These are phyloP conservation scores for Colletotrichum sp. DNA, from an alignment of 2,329 filamentous ascomycete genomes.

Conservation along the genomic window DNA sequence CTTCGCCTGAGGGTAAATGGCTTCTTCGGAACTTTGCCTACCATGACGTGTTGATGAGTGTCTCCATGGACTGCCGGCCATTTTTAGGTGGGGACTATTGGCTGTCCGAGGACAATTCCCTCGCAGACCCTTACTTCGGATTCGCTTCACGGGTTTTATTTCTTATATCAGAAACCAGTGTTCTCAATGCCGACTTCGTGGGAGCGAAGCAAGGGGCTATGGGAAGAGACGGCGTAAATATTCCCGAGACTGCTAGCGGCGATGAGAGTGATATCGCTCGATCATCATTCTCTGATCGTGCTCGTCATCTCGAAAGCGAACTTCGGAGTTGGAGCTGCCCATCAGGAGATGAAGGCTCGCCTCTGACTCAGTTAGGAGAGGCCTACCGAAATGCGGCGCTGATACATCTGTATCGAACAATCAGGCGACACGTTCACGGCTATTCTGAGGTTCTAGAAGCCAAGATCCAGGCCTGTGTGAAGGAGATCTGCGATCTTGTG, in stretches of 20 bases:
- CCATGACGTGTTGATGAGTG: slow-evolving; percentile 17
- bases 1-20: slow-evolving; percentile 7
- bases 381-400: background rate
- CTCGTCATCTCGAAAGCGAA: background rate
- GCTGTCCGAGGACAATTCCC: background rate
- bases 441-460: background rate
- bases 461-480: background rate
- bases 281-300: background rate
- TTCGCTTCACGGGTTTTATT: slow-evolving; percentile 11
- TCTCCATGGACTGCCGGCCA: slow-evolving; percentile 9
- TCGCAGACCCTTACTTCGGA: slow-evolving; percentile 16
- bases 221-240: background rate
- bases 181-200: background rate
- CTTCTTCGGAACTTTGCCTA: slow-evolving; percentile 16
- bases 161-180: slow-evolving; percentile 7
- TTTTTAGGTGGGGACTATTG: slow-evolving; percentile 12
- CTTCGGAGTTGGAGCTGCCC: background rate
- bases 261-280: background rate
- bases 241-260: background rate
- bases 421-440: background rate
- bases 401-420: background rate
- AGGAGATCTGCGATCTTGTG: background rate
- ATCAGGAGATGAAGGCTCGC: background rate
- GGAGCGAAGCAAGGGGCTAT: background rate
- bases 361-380: background rate